phyloP scores from a whole-genome alignment of 2,329 filamentous ascomycete species.

The Talaromyces marneffei region DNA sequence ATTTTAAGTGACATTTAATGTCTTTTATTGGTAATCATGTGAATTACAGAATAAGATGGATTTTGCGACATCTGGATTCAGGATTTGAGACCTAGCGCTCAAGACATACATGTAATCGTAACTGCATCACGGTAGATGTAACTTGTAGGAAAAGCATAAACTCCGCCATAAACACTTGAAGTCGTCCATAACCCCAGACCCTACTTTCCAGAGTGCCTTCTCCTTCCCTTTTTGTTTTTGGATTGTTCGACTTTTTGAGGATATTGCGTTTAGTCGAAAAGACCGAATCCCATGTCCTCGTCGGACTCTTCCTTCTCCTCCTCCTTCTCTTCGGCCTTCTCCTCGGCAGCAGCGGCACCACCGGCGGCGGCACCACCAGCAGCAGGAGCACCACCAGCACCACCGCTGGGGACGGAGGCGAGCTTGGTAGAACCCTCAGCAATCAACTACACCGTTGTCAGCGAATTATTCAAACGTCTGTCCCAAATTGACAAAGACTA shows the following conservation, averaged over 20 bases:
- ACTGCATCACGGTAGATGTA: conserved; percentile 31
- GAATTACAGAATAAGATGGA: not conserved
- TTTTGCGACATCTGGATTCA: conserved; percentile 1
- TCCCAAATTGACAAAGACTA: conserved; percentile 32
- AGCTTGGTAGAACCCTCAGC: conserved; percentile 85
- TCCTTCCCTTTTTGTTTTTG: conserved; percentile 59
- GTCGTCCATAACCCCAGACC: conserved; percentile 16
- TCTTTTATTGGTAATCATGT: not conserved
- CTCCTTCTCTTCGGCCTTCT: conserved; percentile 65
- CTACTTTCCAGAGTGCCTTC: conserved; percentile 42
- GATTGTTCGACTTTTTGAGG: not conserved
- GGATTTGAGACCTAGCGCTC: conserved; percentile 25
- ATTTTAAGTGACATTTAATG: not conserved
- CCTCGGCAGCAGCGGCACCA: conserved; percentile 55
- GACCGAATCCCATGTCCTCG: conserved; percentile 70
- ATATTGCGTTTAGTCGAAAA: conserved; percentile 53
- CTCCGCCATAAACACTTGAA: conserved; percentile 20
- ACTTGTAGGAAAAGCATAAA: conserved; percentile 20
- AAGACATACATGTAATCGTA: conserved; percentile 27
- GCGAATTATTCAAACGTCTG: conserved; percentile 16
- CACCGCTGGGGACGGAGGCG: conserved; percentile 92
- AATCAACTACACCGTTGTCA: conserved; percentile 62
- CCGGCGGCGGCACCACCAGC: conserved; percentile 63
- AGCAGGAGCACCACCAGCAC: conserved; percentile 57
- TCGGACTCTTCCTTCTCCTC: conserved; percentile 73